Base-by-base conservation (phyloP, 179 eudicot species). In the Amaranthus tricolor region DNA sequence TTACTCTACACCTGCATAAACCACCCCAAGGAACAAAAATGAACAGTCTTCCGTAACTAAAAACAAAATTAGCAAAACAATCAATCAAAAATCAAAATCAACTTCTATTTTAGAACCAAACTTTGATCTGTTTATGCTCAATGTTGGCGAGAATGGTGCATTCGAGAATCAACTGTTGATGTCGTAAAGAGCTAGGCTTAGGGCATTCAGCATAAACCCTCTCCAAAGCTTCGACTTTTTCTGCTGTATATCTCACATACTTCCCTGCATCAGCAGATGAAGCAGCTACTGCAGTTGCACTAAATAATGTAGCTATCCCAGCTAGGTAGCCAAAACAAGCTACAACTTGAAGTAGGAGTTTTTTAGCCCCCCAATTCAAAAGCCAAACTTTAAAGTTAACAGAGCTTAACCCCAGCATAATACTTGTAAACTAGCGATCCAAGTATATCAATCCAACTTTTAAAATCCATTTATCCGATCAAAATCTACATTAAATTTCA, bases 1-100 rank as follows among this genome's bases (percentile, higher is more conserved):
- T 94, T 82, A 92, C 98, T 58, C 97, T 84, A 80, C 98, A 94
- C 81, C 97, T 94, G 31, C 31, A 1, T 57, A 74, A 53, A 17
- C 52, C 15, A 6, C 24, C 31, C 31, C 31, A 24, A 24, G 31
- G 2, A 24, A 24, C 1, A 7, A n/a, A 58, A 59, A 19, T 6
- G 0, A 59, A 19, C n/a, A 24, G 2, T 24, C 31, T 24, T 24
- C 31, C 2, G 1, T 24, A 24, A 24, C 31, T 2, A 24, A 24
- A 24, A 24, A 24, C 2, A 13, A 68, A 75, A 47, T 58, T 16
- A 4, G 12, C 9, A 47, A 47, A 6, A 13, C 49, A 21, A 49
- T 69, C 12, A 21, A 7, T 2, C 19, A 31, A 58, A 61, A 31
- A 60, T 66, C 55, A 13, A n/a, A 9, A 15, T 8, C 6, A 70